Base-by-base conservation (phyloP, 2,329 filamentous ascomycete genomes). In the Epichloe gansuensis region DNA sequence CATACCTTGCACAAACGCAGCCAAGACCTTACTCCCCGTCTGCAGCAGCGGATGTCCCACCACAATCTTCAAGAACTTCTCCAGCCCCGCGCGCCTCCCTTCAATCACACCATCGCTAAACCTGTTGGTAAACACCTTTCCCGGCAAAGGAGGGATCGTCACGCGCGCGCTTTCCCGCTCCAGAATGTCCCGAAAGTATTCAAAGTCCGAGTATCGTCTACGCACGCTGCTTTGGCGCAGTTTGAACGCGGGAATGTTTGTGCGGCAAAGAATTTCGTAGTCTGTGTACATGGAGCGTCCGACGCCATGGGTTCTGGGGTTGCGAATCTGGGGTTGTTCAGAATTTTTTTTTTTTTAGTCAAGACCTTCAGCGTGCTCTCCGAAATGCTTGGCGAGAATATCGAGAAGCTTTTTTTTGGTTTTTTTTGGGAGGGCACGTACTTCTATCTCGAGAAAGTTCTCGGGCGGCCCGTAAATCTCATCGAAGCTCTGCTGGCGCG, bases 91-190 rank as follows among this genome's bases (percentile, higher is more conserved):
- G 57, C 91, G 77, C 51, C 93, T 78, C 64, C 94, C 88, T 75
- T 97, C 93, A 67, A 98, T 98, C 63, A 98, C 91, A 67, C 95
- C 90, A 72, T 98, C 93, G 63, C 87, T 94, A 74, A 98, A 98
- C 46, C 93, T 82, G 70, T 97, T 97, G 49, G 91, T 95, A 62
- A 97, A 96, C 52, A 98, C 93, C 72, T 97, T 98, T 49, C 93
- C 93, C 0, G 93, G 93, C 57, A 98, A 74, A 5, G 93, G 91
- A 0, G 93, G 93, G 64, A 98, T 98, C 23, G 89, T 95, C 53
- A 98, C 93, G 58, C 91, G 81, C 53, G 90, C 90, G 61, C 82
- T 87, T 73, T 98, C 93, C 60, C 93, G 84, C 79, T 98, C 93
- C 55, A 98, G 81, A 57, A 97, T 95, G 70, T 98, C 93, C 66